These are phyloP conservation scores for Plasmopara halstedii DNA, from an alignment of 352 stramenopile species.

Conservation along the genomic window DNA sequence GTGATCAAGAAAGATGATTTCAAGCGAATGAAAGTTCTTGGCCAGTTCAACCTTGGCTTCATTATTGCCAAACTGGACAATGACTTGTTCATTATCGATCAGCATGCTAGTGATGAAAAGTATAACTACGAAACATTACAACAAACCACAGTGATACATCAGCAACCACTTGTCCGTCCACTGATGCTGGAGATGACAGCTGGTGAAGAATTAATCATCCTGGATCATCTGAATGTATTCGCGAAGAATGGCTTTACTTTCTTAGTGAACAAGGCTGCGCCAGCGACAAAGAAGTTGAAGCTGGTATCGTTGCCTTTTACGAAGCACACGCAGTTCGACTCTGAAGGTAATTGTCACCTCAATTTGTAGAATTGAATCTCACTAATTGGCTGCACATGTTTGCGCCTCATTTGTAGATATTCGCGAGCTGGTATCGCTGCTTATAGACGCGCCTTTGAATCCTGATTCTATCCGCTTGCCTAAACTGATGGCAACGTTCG, in stretches of 20 bases:
- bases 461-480: slow-evolving; percentile 75
- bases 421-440: slow-evolving; percentile 77
- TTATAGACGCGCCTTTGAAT: slow-evolving; percentile 57
- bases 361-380: neutral
- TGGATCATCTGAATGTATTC: slow-evolving; percentile 93
- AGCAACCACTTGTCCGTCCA: slow-evolving; percentile 92
- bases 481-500: slow-evolving; percentile 95
- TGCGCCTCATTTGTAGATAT: slow-evolving; percentile 46
- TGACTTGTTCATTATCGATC: slow-evolving; percentile 98
- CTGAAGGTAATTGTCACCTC: slow-evolving; percentile 37
- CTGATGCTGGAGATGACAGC: slow-evolving; percentile 88
- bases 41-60: slow-evolving; percentile 98
- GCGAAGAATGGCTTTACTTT: slow-evolving; percentile 92
- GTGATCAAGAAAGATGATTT: slow-evolving; percentile 91
- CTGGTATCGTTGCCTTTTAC: slow-evolving; percentile 80
- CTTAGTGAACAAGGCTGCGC: slow-evolving; percentile 35
- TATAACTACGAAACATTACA: slow-evolving; percentile 71
- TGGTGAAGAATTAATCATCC: slow-evolving; percentile 90
- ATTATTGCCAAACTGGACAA: slow-evolving; percentile 88
- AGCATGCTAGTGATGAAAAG: slow-evolving; percentile 97
- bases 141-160: slow-evolving; percentile 87
- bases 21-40: slow-evolving; percentile 86
- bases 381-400: slow-evolving; percentile 1
- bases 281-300: slow-evolving; percentile 52
- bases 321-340: slow-evolving; percentile 82